Percentiles rank a stretch among this genome's conserved stretches.
Conservation (phyloP, 495 filamentous ascomycete genomes). For the Cryomyces antarcticus region DNA sequence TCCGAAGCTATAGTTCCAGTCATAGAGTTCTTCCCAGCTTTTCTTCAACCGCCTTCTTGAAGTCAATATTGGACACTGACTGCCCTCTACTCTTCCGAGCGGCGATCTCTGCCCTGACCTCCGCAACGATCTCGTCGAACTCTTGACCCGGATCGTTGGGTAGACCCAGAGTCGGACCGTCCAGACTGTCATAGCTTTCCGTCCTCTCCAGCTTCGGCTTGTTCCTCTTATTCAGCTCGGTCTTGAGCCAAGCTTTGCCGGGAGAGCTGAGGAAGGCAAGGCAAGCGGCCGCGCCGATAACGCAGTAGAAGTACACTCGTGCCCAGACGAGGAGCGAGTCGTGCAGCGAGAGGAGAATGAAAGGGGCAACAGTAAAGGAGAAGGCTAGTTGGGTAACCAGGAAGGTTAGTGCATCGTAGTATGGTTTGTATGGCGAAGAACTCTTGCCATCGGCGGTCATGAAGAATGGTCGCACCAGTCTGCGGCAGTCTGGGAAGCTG, state of each 20-base stretch:
- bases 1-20: too few species aligned
- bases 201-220: constrained; percentile 10
- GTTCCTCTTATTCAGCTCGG: constrained; percentile 31
- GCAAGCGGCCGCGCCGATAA: constrained; percentile 40
- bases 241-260: constrained; percentile 38
- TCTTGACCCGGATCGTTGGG: constrained; percentile 57
- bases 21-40: neutral
- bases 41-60: constrained; percentile 2
- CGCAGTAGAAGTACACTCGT: constrained; percentile 74
- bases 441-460: constrained; percentile 47
- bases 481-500: constrained; percentile 51
- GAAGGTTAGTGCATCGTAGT: constrained; percentile 71
- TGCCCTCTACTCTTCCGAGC: constrained; percentile 30
- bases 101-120: constrained; percentile 53
- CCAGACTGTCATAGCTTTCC: constrained; percentile 12
- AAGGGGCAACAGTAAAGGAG: constrained; percentile 62
- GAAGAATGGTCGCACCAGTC: constrained; percentile 84
- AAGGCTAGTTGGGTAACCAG: constrained; percentile 67
- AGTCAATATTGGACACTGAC: constrained; percentile 8
- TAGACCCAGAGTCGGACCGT: constrained; percentile 48
- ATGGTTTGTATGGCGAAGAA: constrained; percentile 49
- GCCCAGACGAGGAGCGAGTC: constrained; percentile 54
- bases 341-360: constrained; percentile 54
- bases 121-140: constrained; percentile 56
- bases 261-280: constrained; percentile 67